Evolutionary conservation across 177 flowering plant species (phyloP).

Genomic region (Vitis hybrid): DNA sequence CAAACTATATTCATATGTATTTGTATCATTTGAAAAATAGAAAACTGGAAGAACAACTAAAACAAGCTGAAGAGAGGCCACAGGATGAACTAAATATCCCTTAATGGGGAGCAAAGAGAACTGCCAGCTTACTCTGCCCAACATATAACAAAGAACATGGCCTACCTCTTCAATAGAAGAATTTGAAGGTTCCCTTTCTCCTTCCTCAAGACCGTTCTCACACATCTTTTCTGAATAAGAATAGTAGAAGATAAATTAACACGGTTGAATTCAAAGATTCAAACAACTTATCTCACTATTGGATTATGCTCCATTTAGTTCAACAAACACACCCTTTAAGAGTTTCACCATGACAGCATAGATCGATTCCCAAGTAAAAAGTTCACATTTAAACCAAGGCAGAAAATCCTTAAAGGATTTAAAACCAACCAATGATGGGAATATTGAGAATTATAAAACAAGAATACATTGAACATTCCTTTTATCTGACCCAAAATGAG

Average conservation of each 20-base stretch:
- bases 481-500: too few relatives aligned
- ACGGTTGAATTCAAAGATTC: background rate
- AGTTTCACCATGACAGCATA: too few relatives aligned
- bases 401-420: too few relatives aligned
- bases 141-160: background rate
- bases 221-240: conserved; percentile 29
- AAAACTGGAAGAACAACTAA: too few relatives aligned
- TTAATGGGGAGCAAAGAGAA: background rate
- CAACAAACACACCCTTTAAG: too few relatives aligned
- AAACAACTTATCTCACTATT: background rate
- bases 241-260: background rate
- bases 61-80: too few relatives aligned
- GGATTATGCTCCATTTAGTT: background rate
- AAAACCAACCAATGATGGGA: too few relatives aligned
- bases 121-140: background rate
- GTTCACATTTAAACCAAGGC: too few relatives aligned
- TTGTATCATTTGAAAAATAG: too few relatives aligned
- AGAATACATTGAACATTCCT: too few relatives aligned
- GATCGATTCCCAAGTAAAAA: too few relatives aligned
- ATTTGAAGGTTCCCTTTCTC: conserved; percentile 7
- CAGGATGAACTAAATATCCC: background rate
- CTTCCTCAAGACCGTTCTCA: conserved; percentile 27
- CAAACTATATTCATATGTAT: background rate
- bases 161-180: conserved; percentile 23
- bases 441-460: too few relatives aligned